Evolutionary conservation across 805 yeast genomes (phyloP), one percentile per base, ranked within the genome.

Genomic region (Candida dajiaensis): DNA sequence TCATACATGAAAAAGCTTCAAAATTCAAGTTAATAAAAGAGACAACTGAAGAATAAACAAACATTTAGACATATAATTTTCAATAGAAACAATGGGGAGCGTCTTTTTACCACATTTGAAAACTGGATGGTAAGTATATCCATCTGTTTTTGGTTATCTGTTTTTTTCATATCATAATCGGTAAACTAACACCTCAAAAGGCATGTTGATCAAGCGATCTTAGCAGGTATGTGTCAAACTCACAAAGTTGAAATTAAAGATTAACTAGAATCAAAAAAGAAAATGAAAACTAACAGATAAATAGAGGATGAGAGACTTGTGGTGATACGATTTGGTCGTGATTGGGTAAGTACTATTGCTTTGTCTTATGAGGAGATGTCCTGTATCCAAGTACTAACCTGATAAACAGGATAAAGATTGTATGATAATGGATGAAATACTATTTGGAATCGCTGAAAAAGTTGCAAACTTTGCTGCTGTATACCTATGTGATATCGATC

Each of bases 151-250:
- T 33, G 7, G 6, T 8, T 16, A 2, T 16, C 5, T 33, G n/a
- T n/a, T n/a, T n/a, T n/a, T n/a, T n/a, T n/a, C n/a, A n/a, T n/a
- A n/a, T n/a, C 12, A 18, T 3, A 20, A 16, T 13, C 20, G 5
- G 11, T 18, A 4, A 40, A 42, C 46, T 50, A 48, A 50, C 40
- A 26, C 38, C n/a, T 3, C 23, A 16, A 19, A 29, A 61, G 69
- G 97, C 99, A 94, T 60, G 98, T 94, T 28, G 99, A 94, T 67
- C 98, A 94, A 62, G 96, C 99, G 7, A 94, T 94, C 35, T 72
- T 94, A 20, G 80, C 89, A n/a, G 56, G 56, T 52, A 44, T 18
- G 54, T 46, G 51, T 55, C 46, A 41, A 26, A 11, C 18, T 8
- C 20, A 40, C 2, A 13, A 6, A 7, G 18, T n/a, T 1, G 6